A percentile compares a stretch with the other conserved stretches of the same genome.
phyloP scores from a whole-genome alignment of 768 basidiomycete genomes.

The Lactifluus piperatus region DNA sequence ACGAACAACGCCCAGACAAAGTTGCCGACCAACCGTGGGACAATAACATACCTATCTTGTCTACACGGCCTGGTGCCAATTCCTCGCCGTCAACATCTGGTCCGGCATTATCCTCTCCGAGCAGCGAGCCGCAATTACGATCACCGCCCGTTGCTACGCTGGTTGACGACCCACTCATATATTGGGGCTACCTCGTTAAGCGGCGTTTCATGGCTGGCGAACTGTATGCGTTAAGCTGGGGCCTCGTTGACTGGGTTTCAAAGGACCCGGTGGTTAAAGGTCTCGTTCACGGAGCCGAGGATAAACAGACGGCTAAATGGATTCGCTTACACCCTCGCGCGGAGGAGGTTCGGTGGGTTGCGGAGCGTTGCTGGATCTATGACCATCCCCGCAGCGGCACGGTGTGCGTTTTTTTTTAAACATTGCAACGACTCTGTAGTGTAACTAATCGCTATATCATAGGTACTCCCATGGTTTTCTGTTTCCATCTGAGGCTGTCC shows the following conservation, averaged over 20 bases:
- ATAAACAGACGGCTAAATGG: slow-evolving; percentile 91
- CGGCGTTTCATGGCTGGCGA: slow-evolving; percentile 95
- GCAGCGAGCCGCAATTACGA: background rate
- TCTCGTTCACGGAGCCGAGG: slow-evolving; percentile 75
- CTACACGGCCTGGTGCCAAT: background rate
- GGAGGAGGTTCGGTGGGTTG: slow-evolving; percentile 74
- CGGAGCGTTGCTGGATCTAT: slow-evolving; percentile 96
- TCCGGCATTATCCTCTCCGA: background rate
- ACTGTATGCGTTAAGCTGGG: slow-evolving; percentile 83
- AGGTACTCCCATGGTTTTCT: slow-evolving; percentile 94
- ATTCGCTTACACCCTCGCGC: slow-evolving; percentile 79
- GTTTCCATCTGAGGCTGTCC: slow-evolving; percentile 79
- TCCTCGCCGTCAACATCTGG: background rate
- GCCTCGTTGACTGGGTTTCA: slow-evolving; percentile 81
- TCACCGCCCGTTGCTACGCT: slow-evolving; percentile 13
- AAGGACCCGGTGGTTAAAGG: slow-evolving; percentile 59
- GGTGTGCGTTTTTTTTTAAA: slow-evolving; percentile 46
- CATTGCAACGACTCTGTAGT: background rate
- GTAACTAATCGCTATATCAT: background rate
- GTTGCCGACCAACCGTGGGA: background rate
- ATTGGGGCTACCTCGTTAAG: slow-evolving; percentile 88
- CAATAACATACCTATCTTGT: background rate
- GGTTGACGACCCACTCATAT: slow-evolving; percentile 59
- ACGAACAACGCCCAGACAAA: slow-evolving; percentile 26
- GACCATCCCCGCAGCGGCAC: slow-evolving; percentile 93